Percentiles rank a stretch among this genome's conserved stretches.
phyloP scores from a whole-genome alignment of 495 filamentous ascomycete species.

The Beverwykella pulmonaria region DNA sequence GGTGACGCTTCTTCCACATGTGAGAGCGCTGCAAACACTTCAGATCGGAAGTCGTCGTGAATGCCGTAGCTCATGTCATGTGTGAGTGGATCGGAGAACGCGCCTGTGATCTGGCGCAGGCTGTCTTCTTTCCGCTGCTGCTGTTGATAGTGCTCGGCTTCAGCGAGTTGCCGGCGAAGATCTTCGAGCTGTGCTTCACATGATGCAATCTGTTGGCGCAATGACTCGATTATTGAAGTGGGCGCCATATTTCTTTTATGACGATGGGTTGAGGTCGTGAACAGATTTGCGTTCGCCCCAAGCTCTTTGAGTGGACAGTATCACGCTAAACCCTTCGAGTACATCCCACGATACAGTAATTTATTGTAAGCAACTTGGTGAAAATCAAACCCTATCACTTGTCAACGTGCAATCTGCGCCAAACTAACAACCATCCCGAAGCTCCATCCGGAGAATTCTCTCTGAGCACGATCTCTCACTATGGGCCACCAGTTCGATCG shows the following conservation, averaged over 20 bases:
- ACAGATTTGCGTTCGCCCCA: background rate
- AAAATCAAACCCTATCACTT: too few species aligned
- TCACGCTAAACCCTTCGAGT: background rate
- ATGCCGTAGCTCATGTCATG: slow-evolving; percentile 39
- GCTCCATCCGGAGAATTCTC: background rate
- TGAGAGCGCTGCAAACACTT: slow-evolving; percentile 33
- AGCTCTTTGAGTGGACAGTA: background rate
- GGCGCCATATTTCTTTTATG: slow-evolving; percentile 25
- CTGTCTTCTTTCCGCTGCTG: slow-evolving; percentile 21
- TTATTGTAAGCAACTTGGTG: too few species aligned
- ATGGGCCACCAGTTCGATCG: background rate
- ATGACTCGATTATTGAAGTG: slow-evolving; percentile 18
- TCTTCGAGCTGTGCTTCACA: slow-evolving; percentile 40
- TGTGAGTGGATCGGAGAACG: slow-evolving; percentile 10
- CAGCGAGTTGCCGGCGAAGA: slow-evolving; percentile 39
- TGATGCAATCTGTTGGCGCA: slow-evolving; percentile 40
- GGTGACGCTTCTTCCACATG: slow-evolving; percentile 22
- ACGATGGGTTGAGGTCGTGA: background rate
- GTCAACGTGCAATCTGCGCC: too few species aligned
- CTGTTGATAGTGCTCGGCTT: slow-evolving; percentile 34
- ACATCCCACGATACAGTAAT: background rate
- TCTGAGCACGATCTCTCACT: background rate
- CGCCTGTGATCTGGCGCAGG: background rate
- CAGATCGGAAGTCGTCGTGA: slow-evolving; percentile 37
- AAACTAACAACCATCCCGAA: background rate